A percentile compares a stretch with the other conserved stretches of the same genome.
Conservation (phyloP, 176 grass and related monocot species). For the Saccharum spontaneum region DNA sequence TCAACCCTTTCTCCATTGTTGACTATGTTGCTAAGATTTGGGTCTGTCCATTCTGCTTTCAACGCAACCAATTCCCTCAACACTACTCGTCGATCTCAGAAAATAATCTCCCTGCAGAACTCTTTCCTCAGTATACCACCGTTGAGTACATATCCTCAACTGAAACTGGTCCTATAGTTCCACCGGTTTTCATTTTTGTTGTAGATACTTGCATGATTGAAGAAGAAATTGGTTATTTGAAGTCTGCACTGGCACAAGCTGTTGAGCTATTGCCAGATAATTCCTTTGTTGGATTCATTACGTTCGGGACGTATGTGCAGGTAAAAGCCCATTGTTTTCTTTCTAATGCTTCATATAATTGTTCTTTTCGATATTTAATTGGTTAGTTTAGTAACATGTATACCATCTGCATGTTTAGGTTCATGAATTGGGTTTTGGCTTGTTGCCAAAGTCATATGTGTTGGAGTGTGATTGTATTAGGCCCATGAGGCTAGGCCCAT, state of each 20-base stretch:
- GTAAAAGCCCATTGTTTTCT: constrained; percentile 34
- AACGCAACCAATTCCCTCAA: constrained; percentile 71
- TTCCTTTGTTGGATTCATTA: constrained; percentile 87
- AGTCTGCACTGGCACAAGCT: constrained; percentile 79
- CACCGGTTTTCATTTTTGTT: constrained; percentile 89
- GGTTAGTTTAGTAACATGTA: constrained; percentile 30
- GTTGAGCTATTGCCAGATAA: constrained; percentile 87
- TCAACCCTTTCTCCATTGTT: constrained; percentile 84
- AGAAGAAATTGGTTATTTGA: constrained; percentile 93
- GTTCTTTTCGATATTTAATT: constrained; percentile 11
- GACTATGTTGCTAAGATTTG: constrained; percentile 75
- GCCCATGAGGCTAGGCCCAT: too few relatives aligned
- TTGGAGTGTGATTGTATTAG: too few relatives aligned
- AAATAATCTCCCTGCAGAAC: constrained; percentile 67
- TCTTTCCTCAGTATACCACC: constrained; percentile 72
- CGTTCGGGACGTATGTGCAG: constrained; percentile 89
- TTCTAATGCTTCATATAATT: constrained; percentile 28
- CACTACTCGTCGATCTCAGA: constrained; percentile 64
- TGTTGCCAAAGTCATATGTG: constrained; percentile 87
- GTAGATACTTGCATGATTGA: constrained; percentile 98
- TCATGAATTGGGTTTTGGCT: constrained; percentile 90
- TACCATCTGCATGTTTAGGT: constrained; percentile 54
- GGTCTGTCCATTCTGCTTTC: constrained; percentile 63
- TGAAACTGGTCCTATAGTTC: constrained; percentile 51
- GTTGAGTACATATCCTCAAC: constrained; percentile 69